Evolutionary conservation across 2,329 filamentous ascomycete genomes (phyloP), one percentile per base, ranked within the genome.

Genomic region (Fonsecaea nubica): DNA sequence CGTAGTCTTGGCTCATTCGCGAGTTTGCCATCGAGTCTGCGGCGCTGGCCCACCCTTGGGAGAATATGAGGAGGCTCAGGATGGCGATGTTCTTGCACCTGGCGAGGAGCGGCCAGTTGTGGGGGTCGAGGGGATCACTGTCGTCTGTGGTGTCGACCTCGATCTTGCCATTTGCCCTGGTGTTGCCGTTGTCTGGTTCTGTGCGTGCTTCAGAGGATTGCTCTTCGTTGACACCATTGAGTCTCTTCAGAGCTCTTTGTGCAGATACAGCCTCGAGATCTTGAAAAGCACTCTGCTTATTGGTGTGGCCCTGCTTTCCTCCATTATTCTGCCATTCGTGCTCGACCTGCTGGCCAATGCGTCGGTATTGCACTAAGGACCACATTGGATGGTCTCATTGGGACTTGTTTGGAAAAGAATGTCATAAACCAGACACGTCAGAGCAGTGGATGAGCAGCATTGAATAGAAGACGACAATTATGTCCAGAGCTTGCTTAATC

Each of bases 1-100:
- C 73, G 70, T 82, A 81, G 35, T 80, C 77, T 42, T 69, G 63
- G 32, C 76, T 77, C 1, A 54, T 38, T 3, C 30, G 35, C 13
- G 53, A 33, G 25, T 40, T 56, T 10, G 53, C 48, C 25, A 33
- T 42, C 15, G 64, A 63, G 45, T 66, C 64, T 5, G 48, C 45
- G 15, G 38, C 60, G 38, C 38, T 42, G 12, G 53, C 53, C 64
- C 60, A 63, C 1, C 60, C 64, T 30, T 48, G 40, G 15, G 54
- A 21, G 38, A 66, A 66, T 21, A 57, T 53, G 12, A 63, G 40
- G 32, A 63, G 42, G 10, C 25, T 53, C 2, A 66, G 35, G 42
- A 63, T 45, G 35, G 25, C 35, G 18, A 59, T 54, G n/a, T 48
- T 40, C 15, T 21, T 32, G 33, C 18, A 30, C 15, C 60, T 33